Base-by-base conservation (phyloP, 169 alveolate species). In the Besnoitia besnoiti region DNA sequence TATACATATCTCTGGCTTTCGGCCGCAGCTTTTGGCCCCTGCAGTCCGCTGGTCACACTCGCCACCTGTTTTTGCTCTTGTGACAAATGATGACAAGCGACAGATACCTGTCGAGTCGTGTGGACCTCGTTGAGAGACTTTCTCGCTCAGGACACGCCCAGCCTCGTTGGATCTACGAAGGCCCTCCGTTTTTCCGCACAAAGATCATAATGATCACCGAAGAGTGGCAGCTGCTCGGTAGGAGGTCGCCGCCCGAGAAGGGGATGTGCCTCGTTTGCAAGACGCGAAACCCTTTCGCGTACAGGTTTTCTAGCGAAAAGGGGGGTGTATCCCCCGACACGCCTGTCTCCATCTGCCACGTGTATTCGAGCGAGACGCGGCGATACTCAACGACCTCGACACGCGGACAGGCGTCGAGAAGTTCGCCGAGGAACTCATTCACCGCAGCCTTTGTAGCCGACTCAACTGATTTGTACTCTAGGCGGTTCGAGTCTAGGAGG, bases 401-500 rank as follows among this genome's bases (percentile, higher is more conserved):
- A 30, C n/a, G 39, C 12, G 82, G 82, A n/a, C 82, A 73, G 39
- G 24, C 82, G 2, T 10, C n/a, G 24, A 73, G 82, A 19, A 73
- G 39, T 0, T 73, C 46, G n/a, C n/a, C 2, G n/a, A 73, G 3
- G 21, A 5, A 37, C 82, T 39, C 8, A n/a, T 73, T 42, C 21
- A 73, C 82, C 3, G 82, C 44, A 10, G 14, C 44, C n/a, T 73
- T 73, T 37, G 82, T 73, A 42, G 82, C 39, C 8, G 82, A n/a
- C 3, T 73, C 82, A 19, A 73, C 44, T 39, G 21, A 19, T 37
- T 73, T 73, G n/a, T 73, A 73, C 82, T 73, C 82, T 4, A 73
- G 82, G 47, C 82, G 82, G 46, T 73, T 73, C n/a, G 82, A 73
- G 82, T 73, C 82, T n/a, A 73, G 46, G 2, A 73, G 82, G 47